Percentiles rank a stretch among this genome's conserved stretches.
phyloP scores from a whole-genome alignment of 768 basidiomycete species.

The Tylopilus intermedius region DNA sequence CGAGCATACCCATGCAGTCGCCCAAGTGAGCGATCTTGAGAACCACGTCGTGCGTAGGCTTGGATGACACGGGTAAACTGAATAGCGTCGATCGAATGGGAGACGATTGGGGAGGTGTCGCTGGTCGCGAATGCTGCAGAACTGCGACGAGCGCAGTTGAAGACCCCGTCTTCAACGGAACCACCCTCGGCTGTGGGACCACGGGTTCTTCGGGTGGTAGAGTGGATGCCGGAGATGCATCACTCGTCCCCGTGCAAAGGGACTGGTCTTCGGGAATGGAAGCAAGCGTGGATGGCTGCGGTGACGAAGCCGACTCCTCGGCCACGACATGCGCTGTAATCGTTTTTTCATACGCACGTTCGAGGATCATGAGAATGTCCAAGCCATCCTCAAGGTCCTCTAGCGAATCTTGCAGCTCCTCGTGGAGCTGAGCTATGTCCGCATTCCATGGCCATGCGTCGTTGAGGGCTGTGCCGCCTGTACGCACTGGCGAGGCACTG shows the following conservation, averaged over 20 bases:
- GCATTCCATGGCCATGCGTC: constrained; percentile 28
- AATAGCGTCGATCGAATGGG: constrained; percentile 18
- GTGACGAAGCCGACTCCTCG: constrained; percentile 16
- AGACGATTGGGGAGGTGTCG: constrained; percentile 12
- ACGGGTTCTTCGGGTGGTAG: constrained; percentile 15
- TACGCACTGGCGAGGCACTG: constrained; percentile 41
- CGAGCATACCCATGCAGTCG: constrained; percentile 83
- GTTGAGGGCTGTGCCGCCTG: constrained; percentile 27
- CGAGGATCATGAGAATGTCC: constrained; percentile 63
- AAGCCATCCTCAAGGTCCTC: constrained; percentile 67
- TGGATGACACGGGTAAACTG: constrained; percentile 23
- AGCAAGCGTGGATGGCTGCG: constrained; percentile 12
- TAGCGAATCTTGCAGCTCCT: constrained; percentile 40
- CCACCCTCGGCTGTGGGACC: constrained; percentile 17
- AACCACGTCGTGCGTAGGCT: constrained; percentile 48
- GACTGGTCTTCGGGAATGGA: constrained; percentile 23
- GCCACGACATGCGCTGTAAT: constrained; percentile 53
- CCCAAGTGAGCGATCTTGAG: constrained; percentile 82
- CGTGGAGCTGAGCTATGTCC: constrained; percentile 40
- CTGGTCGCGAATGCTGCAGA: constrained; percentile 40
- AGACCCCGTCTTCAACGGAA: constrained; percentile 54
- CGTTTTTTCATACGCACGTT: constrained; percentile 64
- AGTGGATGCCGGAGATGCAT: not conserved
- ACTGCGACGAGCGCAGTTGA: constrained; percentile 67
- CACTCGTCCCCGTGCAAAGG: not conserved